Percentiles rank a stretch among this genome's conserved stretches.
Evolutionary conservation across 1,284 basidiomycete species (phyloP).

Genomic region (Leccinum griseonigrum): DNA sequence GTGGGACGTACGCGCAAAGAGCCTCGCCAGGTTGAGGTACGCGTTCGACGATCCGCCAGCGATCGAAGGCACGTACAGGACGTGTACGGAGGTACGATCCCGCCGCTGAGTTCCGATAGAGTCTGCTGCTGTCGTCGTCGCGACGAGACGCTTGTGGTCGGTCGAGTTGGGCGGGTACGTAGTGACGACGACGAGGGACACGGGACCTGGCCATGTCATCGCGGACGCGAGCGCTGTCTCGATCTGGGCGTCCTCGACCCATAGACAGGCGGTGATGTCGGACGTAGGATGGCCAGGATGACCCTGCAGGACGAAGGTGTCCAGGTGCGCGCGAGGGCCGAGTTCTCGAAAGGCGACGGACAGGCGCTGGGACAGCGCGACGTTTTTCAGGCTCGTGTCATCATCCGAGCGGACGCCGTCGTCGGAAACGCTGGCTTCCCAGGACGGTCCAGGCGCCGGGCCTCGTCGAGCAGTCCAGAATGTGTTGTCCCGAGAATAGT

Average conservation of each 20-base stretch:
- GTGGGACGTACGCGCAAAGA: slow-evolving; percentile 50
- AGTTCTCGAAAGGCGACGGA: slow-evolving; percentile 19
- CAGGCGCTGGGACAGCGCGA: slow-evolving; percentile 22
- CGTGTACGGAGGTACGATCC: slow-evolving; percentile 36
- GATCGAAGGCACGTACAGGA: slow-evolving; percentile 43
- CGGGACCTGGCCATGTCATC: slow-evolving; percentile 50
- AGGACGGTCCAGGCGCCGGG: no score
- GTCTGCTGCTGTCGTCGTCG: neutral
- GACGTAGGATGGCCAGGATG: slow-evolving; percentile 4
- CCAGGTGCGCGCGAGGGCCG: slow-evolving; percentile 26
- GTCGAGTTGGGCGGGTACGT: slow-evolving; percentile 32
- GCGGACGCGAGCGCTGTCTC: slow-evolving; percentile 35
- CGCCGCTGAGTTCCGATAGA: no score
- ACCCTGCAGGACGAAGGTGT: slow-evolving; percentile 18
- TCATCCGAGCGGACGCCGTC: neutral
- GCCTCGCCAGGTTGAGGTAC: slow-evolving; percentile 61
- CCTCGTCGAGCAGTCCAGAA: no score
- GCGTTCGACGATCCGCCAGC: slow-evolving; percentile 46
- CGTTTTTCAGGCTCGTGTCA: slow-evolving; percentile 17
- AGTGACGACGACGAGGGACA: slow-evolving; percentile 54
- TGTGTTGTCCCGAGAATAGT: slow-evolving; percentile 5
- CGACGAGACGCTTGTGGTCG: slow-evolving; percentile 15
- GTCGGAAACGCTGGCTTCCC: neutral
- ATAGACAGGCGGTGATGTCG: slow-evolving; percentile 50
- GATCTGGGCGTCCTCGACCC: slow-evolving; percentile 41